These are phyloP conservation scores for Symbiodinium pilosum DNA, from an alignment of 73 alveolate genomes.

Conservation along the genomic window DNA sequence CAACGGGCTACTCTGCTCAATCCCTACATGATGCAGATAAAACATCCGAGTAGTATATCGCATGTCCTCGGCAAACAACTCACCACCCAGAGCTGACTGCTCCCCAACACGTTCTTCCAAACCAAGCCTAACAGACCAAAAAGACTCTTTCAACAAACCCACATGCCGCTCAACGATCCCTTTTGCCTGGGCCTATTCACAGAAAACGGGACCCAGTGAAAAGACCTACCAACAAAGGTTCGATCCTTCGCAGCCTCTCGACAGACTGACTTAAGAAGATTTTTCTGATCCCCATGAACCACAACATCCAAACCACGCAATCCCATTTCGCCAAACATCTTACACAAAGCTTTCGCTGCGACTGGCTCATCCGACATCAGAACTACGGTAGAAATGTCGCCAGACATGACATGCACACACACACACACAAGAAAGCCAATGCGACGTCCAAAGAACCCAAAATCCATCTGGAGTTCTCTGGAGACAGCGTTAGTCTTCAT, in stretches of 20 bases:
- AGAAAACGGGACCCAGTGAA: not conserved
- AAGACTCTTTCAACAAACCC: not conserved
- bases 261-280: not conserved
- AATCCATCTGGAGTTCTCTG: not conserved
- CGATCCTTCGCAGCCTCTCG: not conserved
- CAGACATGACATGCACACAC: not conserved
- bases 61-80: not conserved
- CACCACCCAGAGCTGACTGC: no score
- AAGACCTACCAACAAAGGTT: not conserved
- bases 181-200: not conserved
- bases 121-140: not conserved
- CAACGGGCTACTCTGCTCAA: not conserved
- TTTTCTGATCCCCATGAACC: not conserved
- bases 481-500: not conserved
- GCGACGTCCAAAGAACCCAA: not conserved
- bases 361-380: not conserved
- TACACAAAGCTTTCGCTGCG: not conserved
- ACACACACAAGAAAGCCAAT: not conserved
- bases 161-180: not conserved
- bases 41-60: not conserved
- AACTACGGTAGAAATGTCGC: not conserved
- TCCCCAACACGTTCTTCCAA: no score
- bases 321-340: not conserved
- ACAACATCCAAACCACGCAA: not conserved
- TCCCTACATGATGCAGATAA: not conserved